These are phyloP conservation scores for Euphorbia peplus DNA, from an alignment of 345 rosid genomes.

Conservation along the genomic window DNA sequence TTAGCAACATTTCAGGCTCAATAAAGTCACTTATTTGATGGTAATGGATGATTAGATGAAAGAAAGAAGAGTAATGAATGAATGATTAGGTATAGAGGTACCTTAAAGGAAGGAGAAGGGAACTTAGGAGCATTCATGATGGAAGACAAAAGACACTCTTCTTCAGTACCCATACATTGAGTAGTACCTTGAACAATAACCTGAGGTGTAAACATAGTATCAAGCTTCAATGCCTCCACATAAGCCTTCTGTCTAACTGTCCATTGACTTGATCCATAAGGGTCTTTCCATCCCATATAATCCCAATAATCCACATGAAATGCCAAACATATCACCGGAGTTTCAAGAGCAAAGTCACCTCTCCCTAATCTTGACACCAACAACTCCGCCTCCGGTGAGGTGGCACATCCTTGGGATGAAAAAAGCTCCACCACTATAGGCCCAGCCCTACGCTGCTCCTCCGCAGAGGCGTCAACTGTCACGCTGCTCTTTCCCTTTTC, in stretches of 20 bases:
- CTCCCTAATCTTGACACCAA: constrained; percentile 80
- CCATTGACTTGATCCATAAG: constrained; percentile 72
- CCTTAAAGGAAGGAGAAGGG: constrained; percentile 65
- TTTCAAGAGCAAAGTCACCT: constrained; percentile 66
- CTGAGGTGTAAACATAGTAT: constrained; percentile 90
- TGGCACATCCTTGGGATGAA: constrained; percentile 82
- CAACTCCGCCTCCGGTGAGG: constrained; percentile 81
- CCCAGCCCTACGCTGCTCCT: constrained; percentile 47
- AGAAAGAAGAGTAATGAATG: too few relatives aligned
- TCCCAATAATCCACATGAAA: constrained; percentile 95
- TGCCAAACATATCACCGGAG: constrained; percentile 59
- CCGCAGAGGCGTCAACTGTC: constrained; percentile 32
- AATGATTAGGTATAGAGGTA: too few relatives aligned
- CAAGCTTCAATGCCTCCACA: constrained; percentile 72
- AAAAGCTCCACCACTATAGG: constrained; percentile 77
- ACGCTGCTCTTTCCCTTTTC: constrained; percentile 10
- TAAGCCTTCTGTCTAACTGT: constrained; percentile 90
- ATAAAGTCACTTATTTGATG: too few relatives aligned
- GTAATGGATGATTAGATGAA: too few relatives aligned
- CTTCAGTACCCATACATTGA: constrained; percentile 63
- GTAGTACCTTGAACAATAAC: constrained; percentile 66
- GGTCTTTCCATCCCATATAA: constrained; percentile 93
- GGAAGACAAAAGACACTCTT: constrained; percentile 50
- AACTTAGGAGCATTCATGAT: constrained; percentile 59
- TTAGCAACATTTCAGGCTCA: too few relatives aligned